Conservation (phyloP, 2,329 filamentous ascomycete genomes). For the Cercospora sp. region DNA sequence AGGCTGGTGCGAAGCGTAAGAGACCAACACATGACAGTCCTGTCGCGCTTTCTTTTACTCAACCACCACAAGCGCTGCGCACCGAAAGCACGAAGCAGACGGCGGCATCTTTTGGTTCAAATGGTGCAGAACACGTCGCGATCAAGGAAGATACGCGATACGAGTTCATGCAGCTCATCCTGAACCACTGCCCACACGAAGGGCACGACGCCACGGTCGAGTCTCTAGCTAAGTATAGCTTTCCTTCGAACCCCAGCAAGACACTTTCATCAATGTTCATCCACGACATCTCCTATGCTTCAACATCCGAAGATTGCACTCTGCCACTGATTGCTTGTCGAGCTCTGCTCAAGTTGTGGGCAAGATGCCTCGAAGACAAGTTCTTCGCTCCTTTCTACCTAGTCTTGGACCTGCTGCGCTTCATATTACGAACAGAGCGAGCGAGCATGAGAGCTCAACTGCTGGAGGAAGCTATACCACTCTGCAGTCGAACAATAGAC, state of each 20-base stretch:
- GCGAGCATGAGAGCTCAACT: constrained; percentile 60
- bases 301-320: constrained; percentile 49
- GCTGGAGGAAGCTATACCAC: constrained; percentile 55
- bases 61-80: constrained; percentile 23
- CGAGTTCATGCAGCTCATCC: constrained; percentile 58
- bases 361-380: constrained; percentile 63
- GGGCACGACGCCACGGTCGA: constrained; percentile 66
- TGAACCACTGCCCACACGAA: constrained; percentile 61
- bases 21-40: constrained; percentile 65
- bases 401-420: constrained; percentile 63
- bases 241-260: constrained; percentile 62
- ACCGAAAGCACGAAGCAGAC: constrained; percentile 28
- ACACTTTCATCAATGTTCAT: constrained; percentile 68
- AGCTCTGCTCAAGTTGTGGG: constrained; percentile 67
- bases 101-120: constrained; percentile 13
- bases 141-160: constrained; percentile 26
- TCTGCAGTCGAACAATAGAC: constrained; percentile 51
- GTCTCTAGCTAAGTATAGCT: constrained; percentile 61
- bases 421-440: constrained; percentile 63
- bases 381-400: constrained; percentile 65
- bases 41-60: constrained; percentile 46
- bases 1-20: constrained; percentile 67
- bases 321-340: constrained; percentile 65
- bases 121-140: not conserved
- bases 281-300: constrained; percentile 61